Evolutionary conservation across 1,284 basidiomycete genomes (phyloP).

Genomic region (Cryptococcus sp.): DNA sequence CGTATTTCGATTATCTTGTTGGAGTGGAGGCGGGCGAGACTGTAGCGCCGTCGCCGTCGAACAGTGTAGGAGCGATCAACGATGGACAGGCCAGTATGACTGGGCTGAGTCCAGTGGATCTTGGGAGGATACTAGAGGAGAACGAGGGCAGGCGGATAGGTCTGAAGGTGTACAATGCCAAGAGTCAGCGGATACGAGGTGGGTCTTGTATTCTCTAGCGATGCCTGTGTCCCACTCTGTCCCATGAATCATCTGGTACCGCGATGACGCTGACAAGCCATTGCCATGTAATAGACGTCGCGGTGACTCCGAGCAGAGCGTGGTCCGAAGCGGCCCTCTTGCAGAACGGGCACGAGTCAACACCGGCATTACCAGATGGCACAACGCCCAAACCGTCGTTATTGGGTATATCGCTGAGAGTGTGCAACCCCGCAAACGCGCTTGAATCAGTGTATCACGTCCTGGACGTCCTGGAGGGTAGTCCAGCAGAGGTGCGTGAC

Average conservation of each 20-base stretch:
- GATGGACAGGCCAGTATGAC: slow-evolving; percentile 1
- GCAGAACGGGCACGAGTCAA: slow-evolving; percentile 21
- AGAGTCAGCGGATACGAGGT: slow-evolving; percentile 81
- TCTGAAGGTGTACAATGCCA: slow-evolving; percentile 87
- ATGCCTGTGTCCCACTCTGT: background rate
- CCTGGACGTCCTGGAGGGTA: slow-evolving; percentile 91
- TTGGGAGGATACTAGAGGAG: slow-evolving; percentile 79
- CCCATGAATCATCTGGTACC: no score
- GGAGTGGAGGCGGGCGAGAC: slow-evolving; percentile 70
- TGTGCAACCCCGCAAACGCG: slow-evolving; percentile 83
- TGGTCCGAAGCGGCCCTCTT: slow-evolving; percentile 60
- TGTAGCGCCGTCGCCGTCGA: background rate
- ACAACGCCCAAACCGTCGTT: slow-evolving; percentile 62
- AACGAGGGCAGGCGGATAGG: slow-evolving; percentile 79
- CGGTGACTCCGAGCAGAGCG: slow-evolving; percentile 76
- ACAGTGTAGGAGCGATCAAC: background rate
- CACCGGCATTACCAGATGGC: slow-evolving; percentile 60
- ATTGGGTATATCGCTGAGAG: slow-evolving; percentile 86
- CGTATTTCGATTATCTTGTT: slow-evolving; percentile 95
- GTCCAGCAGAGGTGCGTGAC: slow-evolving; percentile 73
- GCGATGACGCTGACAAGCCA: no score
- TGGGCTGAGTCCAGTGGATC: slow-evolving; percentile 58
- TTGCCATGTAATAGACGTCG: slow-evolving; percentile 64
- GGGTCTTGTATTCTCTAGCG: slow-evolving; percentile 37
- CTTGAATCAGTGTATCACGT: slow-evolving; percentile 97